A percentile compares a stretch with the other conserved stretches of the same genome.
phyloP scores from a whole-genome alignment of 139 green algal species.

The Spirogloea muscicola region DNA sequence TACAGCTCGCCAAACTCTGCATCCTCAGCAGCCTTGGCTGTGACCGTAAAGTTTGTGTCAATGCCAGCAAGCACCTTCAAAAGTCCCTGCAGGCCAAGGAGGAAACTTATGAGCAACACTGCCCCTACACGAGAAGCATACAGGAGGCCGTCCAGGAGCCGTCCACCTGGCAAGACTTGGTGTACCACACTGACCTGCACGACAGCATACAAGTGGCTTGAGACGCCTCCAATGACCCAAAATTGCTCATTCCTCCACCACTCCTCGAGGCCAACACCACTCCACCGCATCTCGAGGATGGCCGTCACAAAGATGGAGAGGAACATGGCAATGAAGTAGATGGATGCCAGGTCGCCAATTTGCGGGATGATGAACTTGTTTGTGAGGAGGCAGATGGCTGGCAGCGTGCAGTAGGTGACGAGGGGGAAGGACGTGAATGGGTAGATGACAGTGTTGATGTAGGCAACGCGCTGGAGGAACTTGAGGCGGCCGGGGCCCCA shows the following conservation, averaged over 20 bases:
- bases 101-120: too few relatives aligned
- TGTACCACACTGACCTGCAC: too few relatives aligned
- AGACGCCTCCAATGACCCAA: slow-evolving; percentile 35
- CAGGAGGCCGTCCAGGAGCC: too few relatives aligned
- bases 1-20: slow-evolving; percentile 34
- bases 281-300: slow-evolving; percentile 36
- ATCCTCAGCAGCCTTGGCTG: slow-evolving; percentile 18
- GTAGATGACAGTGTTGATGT: slow-evolving; percentile 37
- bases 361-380: slow-evolving; percentile 36
- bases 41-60: slow-evolving; percentile 35
- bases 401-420: slow-evolving; percentile 30
- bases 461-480: slow-evolving; percentile 25
- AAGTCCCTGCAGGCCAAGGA: slow-evolving; percentile 31
- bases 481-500: slow-evolving; percentile 21
- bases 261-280: slow-evolving; percentile 18
- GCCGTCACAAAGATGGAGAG: slow-evolving; percentile 32
- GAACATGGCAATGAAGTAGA: slow-evolving; percentile 42
- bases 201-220: slow-evolving; percentile 19
- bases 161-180: too few relatives aligned
- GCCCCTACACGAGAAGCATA: too few relatives aligned
- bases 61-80: slow-evolving; percentile 30
- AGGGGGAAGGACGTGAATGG: slow-evolving; percentile 37
- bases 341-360: not conserved
- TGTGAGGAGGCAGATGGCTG: slow-evolving; percentile 28
- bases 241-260: slow-evolving; percentile 46